Evolutionary conservation across 441 rosid genomes (phyloP).

Genomic region (Isatis lusitanica): DNA sequence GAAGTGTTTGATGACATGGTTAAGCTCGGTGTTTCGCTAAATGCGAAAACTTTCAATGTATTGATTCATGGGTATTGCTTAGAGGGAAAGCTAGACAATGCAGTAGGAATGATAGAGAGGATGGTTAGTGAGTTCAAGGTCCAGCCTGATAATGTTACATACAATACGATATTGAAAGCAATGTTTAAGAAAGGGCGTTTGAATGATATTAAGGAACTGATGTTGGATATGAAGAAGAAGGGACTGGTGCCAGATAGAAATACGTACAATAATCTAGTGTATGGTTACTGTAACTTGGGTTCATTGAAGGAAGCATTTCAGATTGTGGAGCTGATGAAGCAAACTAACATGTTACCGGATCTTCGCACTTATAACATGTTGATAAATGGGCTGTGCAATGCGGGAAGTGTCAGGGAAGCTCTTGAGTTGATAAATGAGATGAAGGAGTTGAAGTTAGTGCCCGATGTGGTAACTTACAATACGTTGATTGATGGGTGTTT

Average conservation of each 20-base stretch:
- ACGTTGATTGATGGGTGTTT: constrained; percentile 80
- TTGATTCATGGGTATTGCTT: constrained; percentile 75
- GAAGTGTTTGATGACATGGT: constrained; percentile 57
- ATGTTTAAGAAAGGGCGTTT: constrained; percentile 77
- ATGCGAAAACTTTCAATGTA: constrained; percentile 58
- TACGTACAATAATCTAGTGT: constrained; percentile 65
- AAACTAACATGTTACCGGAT: constrained; percentile 56
- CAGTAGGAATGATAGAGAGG: constrained; percentile 45
- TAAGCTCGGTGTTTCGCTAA: constrained; percentile 50
- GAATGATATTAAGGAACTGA: constrained; percentile 61
- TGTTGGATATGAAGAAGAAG: constrained; percentile 65
- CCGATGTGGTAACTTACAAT: constrained; percentile 82
- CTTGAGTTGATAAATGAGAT: constrained; percentile 62
- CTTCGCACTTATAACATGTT: constrained; percentile 70
- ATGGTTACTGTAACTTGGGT: constrained; percentile 77
- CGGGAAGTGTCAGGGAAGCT: constrained; percentile 59
- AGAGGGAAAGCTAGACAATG: constrained; percentile 58
- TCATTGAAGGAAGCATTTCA: constrained; percentile 71
- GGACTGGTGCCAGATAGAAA: constrained; percentile 58
- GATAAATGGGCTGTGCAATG: constrained; percentile 66
- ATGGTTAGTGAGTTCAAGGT: constrained; percentile 57
- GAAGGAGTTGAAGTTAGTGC: constrained; percentile 57
- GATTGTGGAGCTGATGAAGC: constrained; percentile 70
- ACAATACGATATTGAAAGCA: constrained; percentile 71
- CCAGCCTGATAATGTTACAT: constrained; percentile 62